Evolutionary conservation across 2,329 filamentous ascomycete species (phyloP), one percentile per base, ranked within the genome.

Genomic region (Fonsecaea pedrosoi): DNA sequence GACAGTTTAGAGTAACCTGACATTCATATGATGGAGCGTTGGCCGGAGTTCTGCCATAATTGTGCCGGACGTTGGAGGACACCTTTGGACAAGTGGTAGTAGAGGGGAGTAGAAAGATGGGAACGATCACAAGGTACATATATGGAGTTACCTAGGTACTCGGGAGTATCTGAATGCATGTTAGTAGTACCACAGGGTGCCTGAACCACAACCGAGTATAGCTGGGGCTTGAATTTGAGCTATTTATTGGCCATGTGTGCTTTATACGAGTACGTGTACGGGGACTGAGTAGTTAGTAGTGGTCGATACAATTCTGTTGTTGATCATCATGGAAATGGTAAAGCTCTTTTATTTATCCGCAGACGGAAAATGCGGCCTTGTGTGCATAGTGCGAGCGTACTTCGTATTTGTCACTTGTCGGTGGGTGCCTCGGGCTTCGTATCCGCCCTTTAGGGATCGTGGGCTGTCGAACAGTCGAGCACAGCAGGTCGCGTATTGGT

Each of bases 21-120:
- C 71, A 66, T 72, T 69, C 30, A 73, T 58, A 62, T 71, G 68
- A 38, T 70, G 66, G 8, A 73, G 58, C 21, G 70, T 72, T 56
- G 69, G 70, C 13, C 69, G 69, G 12, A 58, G 45, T 30, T 59
- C 67, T 57, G 66, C 56, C 69, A 70, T 72, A 35, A 34, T 66
- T 50, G 10, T 25, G 8, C 12, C 18, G 2, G 18, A 25, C 10
- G 45, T 25, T 12, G 21, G 45, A 25, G 2, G 12, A 30, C 45
- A 50, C 7, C 45, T 4, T 5, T 10, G 18, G 45, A 25, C 45
- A 4, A 4, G 18, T 13, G 18, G 21, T 25, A 21, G 18, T 21
- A 25, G 25, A 50, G 18, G 18, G 45, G 2, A 50, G 45, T 4
- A 25, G 30, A 21, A 9, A 12, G 45, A 10, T n/a, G 45, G 10